Evolutionary conservation across 306 rosid genomes (phyloP).

Genomic region (Trichosanthes cucumerina): DNA sequence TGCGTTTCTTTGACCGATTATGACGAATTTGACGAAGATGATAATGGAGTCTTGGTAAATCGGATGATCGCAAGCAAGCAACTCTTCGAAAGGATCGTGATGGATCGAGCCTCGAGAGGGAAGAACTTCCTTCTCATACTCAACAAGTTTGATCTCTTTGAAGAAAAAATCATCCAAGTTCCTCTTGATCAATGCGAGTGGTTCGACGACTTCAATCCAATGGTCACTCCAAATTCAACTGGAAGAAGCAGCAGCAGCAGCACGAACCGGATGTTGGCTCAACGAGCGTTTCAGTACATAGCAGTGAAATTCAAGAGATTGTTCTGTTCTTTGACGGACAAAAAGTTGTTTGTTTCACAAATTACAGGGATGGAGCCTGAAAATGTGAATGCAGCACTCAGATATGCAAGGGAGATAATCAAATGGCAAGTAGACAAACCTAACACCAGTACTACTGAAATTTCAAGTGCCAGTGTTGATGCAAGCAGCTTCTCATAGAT

Average conservation of each 20-base stretch:
- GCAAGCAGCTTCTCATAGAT: slow-evolving; percentile 26
- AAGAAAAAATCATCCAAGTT: slow-evolving; percentile 38
- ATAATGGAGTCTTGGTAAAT: slow-evolving; percentile 35
- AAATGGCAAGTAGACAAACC: slow-evolving; percentile 35
- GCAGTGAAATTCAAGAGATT: slow-evolving; percentile 58
- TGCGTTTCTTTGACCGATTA: slow-evolving; percentile 57
- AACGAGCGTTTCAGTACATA: slow-evolving; percentile 50
- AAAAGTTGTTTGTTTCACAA: slow-evolving; percentile 54
- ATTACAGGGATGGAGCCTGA: slow-evolving; percentile 48
- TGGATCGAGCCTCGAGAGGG: slow-evolving; percentile 26
- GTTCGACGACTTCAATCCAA: slow-evolving; percentile 57
- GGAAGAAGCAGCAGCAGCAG: slow-evolving; percentile 9
- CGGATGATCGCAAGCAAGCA: slow-evolving; percentile 51
- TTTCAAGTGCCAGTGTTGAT: slow-evolving; percentile 34
- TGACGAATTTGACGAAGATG: slow-evolving; percentile 34
- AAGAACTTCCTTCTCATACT: slow-evolving; percentile 53
- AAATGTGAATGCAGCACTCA: slow-evolving; percentile 53
- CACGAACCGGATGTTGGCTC: slow-evolving; percentile 39
- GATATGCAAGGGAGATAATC: slow-evolving; percentile 58
- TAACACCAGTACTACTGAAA: slow-evolving; percentile 17
- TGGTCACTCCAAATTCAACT: slow-evolving; percentile 20
- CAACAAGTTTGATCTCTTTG: slow-evolving; percentile 54
- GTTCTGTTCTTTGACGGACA: slow-evolving; percentile 30
- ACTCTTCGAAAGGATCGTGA: slow-evolving; percentile 49
- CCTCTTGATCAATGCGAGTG: slow-evolving; percentile 59